These are phyloP conservation scores for Tulasnella sp. DNA, from an alignment of 768 basidiomycete genomes.

Conservation along the genomic window DNA sequence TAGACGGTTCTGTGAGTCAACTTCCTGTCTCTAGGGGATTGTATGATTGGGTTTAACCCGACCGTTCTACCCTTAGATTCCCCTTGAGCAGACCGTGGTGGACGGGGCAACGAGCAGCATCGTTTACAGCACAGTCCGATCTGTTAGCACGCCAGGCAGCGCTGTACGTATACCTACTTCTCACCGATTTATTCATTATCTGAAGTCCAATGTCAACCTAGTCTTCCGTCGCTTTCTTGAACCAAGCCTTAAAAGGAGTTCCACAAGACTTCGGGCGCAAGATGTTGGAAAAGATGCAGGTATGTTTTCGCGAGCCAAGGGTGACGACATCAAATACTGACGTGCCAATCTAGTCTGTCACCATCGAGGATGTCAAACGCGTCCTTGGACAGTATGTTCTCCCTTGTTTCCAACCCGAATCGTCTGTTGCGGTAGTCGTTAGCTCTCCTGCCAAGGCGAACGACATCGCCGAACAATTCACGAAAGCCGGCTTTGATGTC, in stretches of 20 bases:
- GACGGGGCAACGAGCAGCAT: conserved; percentile 93
- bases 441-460: conserved; percentile 81
- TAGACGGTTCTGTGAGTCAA: conserved; percentile 71
- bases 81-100: conserved; percentile 74
- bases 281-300: conserved; percentile 72
- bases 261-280: conserved; percentile 72
- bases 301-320: conserved; percentile 29
- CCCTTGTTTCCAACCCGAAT: conserved; percentile 77
- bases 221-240: conserved; percentile 74
- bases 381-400: conserved; percentile 75
- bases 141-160: conserved; percentile 81
- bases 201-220: conserved; percentile 52
- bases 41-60: background rate
- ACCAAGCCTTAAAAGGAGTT: conserved; percentile 89
- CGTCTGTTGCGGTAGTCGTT: conserved; percentile 79
- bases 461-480: conserved; percentile 67
- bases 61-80: conserved; percentile 59
- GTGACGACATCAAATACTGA: background rate
- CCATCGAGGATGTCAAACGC: conserved; percentile 72
- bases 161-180: conserved; percentile 60
- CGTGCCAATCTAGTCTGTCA: conserved; percentile 56
- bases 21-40: background rate
- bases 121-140: conserved; percentile 78
- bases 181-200: background rate
- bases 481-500: conserved; percentile 73